These are phyloP conservation scores for Malassezia pachydermatis DNA, from an alignment of 1,284 basidiomycete species.

Conservation along the genomic window DNA sequence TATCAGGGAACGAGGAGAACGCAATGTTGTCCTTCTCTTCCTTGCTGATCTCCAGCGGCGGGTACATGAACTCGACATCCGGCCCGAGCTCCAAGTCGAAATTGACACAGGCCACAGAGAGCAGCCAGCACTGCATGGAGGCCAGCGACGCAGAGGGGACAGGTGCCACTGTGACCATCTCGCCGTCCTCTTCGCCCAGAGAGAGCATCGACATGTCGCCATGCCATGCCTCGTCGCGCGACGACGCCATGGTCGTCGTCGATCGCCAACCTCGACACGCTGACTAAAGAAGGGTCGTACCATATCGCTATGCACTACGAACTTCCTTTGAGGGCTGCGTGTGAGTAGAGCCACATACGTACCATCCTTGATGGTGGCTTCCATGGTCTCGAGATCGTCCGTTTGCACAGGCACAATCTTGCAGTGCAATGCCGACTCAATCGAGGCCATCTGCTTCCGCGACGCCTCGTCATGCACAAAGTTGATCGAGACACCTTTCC, in stretches of 20 bases:
- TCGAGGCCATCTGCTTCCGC: slow-evolving; percentile 41
- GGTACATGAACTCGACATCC: slow-evolving; percentile 64
- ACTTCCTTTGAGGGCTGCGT: background rate
- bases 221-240: slow-evolving; percentile 2
- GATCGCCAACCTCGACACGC: too few species aligned
- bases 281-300: too few species aligned
- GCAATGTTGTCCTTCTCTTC: slow-evolving; percentile 74
- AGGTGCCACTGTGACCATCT: background rate
- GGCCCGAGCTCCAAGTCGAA: slow-evolving; percentile 58
- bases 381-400: slow-evolving; percentile 46
- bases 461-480: slow-evolving; percentile 45
- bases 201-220: slow-evolving; percentile 14
- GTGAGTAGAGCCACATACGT: background rate
- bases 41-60: slow-evolving; percentile 56
- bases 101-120: slow-evolving; percentile 43
- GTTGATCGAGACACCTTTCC: slow-evolving; percentile 47
- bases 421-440: slow-evolving; percentile 42
- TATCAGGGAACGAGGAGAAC: slow-evolving; percentile 89
- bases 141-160: slow-evolving; percentile 18
- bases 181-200: slow-evolving; percentile 1
- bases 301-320: background rate
- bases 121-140: slow-evolving; percentile 43
- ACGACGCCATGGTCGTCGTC: background rate
- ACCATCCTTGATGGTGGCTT: slow-evolving; percentile 42
- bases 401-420: slow-evolving; percentile 39